Conservation (phyloP, 2,329 filamentous ascomycete species). For the Ascochyta clinopodiicola region DNA sequence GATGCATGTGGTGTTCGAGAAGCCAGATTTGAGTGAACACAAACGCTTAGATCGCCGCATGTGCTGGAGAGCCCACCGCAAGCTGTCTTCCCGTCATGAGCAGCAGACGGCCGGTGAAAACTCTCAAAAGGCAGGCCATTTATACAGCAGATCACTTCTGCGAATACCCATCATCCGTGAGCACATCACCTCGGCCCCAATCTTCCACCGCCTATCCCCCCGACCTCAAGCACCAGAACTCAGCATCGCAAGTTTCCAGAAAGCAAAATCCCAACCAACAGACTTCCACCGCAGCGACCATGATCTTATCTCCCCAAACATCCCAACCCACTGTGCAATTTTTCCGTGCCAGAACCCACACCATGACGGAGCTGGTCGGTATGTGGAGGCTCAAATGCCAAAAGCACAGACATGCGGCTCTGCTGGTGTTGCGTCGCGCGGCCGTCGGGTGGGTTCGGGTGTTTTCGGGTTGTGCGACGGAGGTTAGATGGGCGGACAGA, state of each 20-base stretch:
- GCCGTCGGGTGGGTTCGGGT: constrained; percentile 16
- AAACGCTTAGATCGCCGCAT: too few relatives aligned
- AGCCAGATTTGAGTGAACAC: too few relatives aligned
- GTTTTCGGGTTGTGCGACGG: constrained; percentile 7
- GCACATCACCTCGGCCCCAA: too few relatives aligned
- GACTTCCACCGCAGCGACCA: not conserved
- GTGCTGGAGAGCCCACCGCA: too few relatives aligned
- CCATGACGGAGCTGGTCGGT: constrained; percentile 8
- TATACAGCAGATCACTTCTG: too few relatives aligned
- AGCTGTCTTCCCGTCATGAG: too few relatives aligned
- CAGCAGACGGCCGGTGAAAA: too few relatives aligned
- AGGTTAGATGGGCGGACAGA: constrained; percentile 4
- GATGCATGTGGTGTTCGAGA: not conserved
- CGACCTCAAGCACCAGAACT: too few relatives aligned
- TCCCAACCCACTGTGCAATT: not conserved
- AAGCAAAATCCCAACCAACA: not conserved
- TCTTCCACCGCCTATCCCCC: too few relatives aligned
- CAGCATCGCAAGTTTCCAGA: not conserved
- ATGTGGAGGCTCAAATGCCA: constrained; percentile 7
- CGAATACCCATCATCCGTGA: too few relatives aligned
- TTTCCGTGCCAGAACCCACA: constrained; percentile 1
- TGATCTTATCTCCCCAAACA: not conserved
- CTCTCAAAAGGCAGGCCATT: too few relatives aligned
- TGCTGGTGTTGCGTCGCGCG: constrained; percentile 17
- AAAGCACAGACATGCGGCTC: constrained; percentile 16